Percentiles rank a stretch among this genome's conserved stretches.
phyloP scores from a whole-genome alignment of 2,329 filamentous ascomycete species.

The Tolypocladium pustulatum region DNA sequence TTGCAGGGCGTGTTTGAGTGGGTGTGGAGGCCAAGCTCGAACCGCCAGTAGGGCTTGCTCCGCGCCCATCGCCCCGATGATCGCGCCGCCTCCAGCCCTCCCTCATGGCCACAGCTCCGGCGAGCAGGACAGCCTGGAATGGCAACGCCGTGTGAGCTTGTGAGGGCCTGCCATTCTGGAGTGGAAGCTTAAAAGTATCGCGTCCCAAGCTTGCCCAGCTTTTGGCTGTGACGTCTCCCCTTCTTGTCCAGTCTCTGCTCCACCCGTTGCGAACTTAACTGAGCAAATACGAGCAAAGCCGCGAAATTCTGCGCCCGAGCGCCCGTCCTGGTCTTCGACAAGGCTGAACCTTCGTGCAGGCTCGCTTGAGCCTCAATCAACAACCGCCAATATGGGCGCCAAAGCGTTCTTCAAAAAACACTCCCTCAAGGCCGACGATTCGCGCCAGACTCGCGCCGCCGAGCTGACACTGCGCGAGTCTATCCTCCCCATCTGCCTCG shows the following conservation, averaged over 20 bases:
- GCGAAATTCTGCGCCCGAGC: neutral
- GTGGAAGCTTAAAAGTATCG: neutral
- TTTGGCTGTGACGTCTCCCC: neutral
- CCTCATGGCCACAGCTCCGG: neutral
- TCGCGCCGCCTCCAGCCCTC: neutral
- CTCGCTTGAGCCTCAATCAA: neutral
- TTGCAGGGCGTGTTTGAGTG: neutral
- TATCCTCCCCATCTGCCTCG: constrained; percentile 52
- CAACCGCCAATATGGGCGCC: constrained; percentile 23
- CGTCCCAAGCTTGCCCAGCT: neutral
- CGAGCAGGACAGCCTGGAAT: neutral
- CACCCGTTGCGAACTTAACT: neutral
- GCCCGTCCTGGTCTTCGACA: neutral
- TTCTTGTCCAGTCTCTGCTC: neutral
- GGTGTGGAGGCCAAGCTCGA: neutral
- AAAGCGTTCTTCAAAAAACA: constrained; percentile 33
- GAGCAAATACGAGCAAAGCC: neutral
- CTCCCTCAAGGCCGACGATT: constrained; percentile 32
- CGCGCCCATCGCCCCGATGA: neutral
- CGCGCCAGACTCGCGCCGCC: constrained; percentile 29
- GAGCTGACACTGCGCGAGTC: constrained; percentile 57
- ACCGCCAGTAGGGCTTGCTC: neutral
- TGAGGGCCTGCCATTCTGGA: neutral
- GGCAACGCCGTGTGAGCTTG: neutral
- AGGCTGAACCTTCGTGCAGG: neutral